Conservation (phyloP, 1,139 yeast genomes). For the Kurtzmaniella quercitrusa region DNA sequence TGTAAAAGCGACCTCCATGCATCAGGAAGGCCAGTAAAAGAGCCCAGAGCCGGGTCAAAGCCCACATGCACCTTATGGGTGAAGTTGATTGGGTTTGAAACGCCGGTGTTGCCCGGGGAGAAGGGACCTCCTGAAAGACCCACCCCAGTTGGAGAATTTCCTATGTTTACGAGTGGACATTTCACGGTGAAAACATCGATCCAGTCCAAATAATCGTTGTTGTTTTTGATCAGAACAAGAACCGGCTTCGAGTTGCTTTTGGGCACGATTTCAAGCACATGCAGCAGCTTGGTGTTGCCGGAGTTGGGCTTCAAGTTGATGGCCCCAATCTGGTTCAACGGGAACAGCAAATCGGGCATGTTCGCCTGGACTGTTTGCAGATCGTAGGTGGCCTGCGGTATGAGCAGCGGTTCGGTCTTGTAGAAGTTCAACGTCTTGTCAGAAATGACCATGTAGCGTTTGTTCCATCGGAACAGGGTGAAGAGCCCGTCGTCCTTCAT, state of each 20-base stretch:
- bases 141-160: slow-evolving; percentile 13
- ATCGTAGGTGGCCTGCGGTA: slow-evolving; percentile 9
- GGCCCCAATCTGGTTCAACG: slow-evolving; percentile 34
- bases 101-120: slow-evolving; percentile 50
- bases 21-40: slow-evolving; percentile 73
- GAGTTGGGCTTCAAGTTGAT: slow-evolving; percentile 37
- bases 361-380: slow-evolving; percentile 12
- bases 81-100: slow-evolving; percentile 75
- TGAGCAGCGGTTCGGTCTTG: slow-evolving; percentile 51
- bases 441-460: slow-evolving; percentile 71
- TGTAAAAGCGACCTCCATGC: slow-evolving; percentile 73
- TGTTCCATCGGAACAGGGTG: slow-evolving; percentile 87
- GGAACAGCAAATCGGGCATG: slow-evolving; percentile 38
- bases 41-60: slow-evolving; percentile 69
- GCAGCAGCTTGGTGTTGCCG: slow-evolving; percentile 62
- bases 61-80: slow-evolving; percentile 64
- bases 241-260: slow-evolving; percentile 57
- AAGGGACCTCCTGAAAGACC: slow-evolving; percentile 6
- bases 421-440: slow-evolving; percentile 74
- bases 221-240: slow-evolving; percentile 70
- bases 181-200: slow-evolving; percentile 83
- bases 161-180: slow-evolving; percentile 60
- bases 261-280: slow-evolving; percentile 72
- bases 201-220: slow-evolving; percentile 85
- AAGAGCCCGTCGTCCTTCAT: slow-evolving; percentile 85